Conservation (phyloP, 352 stramenopile species). For the Pythium oligandrum region DNA sequence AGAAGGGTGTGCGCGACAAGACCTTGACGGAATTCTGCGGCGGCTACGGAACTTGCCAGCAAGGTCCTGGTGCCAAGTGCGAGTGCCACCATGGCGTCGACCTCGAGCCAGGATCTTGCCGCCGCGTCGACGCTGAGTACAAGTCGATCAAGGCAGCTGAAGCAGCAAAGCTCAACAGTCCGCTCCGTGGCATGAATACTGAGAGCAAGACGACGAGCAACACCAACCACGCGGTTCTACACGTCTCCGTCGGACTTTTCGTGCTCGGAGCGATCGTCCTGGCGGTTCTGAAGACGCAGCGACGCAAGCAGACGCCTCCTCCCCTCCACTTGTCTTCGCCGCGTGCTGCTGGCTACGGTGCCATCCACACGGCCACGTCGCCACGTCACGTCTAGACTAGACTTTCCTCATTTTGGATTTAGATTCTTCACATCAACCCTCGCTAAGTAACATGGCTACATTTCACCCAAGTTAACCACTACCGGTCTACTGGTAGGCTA, state of each 20-base stretch:
- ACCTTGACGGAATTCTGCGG: conserved; percentile 57
- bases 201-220: not conserved
- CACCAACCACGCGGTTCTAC: conserved; percentile 1
- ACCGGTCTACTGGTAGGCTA: conserved; percentile 4
- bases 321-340: no score
- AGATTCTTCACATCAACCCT: no score
- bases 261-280: conserved; percentile 12
- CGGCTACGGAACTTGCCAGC: conserved; percentile 50
- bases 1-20: conserved; percentile 59
- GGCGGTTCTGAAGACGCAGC: conserved; percentile 27
- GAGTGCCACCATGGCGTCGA: conserved; percentile 37
- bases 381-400: no score
- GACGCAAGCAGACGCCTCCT: not conserved
- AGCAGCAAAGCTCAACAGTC: no score
- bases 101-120: conserved; percentile 46
- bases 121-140: conserved; percentile 62
- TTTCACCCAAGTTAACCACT: no score
- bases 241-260: conserved; percentile 11
- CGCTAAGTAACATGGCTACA: no score
- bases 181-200: no score
- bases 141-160: conserved; percentile 5
- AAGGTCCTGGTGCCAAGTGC: conserved; percentile 55
- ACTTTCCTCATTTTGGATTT: no score
- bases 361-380: no score
- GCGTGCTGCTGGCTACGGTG: no score